Conservation (phyloP, 2,329 filamentous ascomycete genomes). For the Alternaria sp. region DNA sequence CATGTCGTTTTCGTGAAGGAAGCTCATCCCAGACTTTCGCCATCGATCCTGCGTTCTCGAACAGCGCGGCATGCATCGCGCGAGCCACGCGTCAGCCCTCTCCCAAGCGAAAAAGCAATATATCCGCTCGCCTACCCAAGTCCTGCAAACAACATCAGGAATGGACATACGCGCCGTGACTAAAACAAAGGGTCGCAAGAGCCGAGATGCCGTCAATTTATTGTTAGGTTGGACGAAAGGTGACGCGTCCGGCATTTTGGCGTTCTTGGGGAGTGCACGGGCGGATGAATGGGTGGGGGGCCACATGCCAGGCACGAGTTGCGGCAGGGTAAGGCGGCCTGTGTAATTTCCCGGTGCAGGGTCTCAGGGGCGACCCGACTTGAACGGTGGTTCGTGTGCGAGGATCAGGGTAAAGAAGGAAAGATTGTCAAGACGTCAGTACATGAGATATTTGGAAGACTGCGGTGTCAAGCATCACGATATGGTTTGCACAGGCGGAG, state of each 20-base stretch:
- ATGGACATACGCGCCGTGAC: background rate
- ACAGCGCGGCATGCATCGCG: background rate
- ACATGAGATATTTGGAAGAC: background rate
- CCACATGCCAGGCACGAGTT: background rate
- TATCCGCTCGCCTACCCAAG: background rate
- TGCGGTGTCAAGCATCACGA: no score
- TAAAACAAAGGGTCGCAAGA: background rate
- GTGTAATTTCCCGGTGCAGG: conserved; percentile 6
- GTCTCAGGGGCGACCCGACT: background rate
- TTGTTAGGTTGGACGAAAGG: background rate
- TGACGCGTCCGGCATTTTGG: background rate
- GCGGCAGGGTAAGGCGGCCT: background rate
- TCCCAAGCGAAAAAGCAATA: background rate
- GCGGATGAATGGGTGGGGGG: background rate
- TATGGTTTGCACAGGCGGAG: rapidly evolving
- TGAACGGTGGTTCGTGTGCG: background rate
- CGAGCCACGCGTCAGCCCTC: background rate
- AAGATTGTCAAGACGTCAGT: background rate
- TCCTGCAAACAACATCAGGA: background rate
- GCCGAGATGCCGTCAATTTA: background rate
- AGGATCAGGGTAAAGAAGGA: background rate
- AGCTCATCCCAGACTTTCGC: background rate
- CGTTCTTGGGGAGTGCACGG: background rate
- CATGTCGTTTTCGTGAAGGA: background rate
- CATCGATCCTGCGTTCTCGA: background rate